Conservation (phyloP, 805 yeast genomes). For the Candida quercuum region DNA sequence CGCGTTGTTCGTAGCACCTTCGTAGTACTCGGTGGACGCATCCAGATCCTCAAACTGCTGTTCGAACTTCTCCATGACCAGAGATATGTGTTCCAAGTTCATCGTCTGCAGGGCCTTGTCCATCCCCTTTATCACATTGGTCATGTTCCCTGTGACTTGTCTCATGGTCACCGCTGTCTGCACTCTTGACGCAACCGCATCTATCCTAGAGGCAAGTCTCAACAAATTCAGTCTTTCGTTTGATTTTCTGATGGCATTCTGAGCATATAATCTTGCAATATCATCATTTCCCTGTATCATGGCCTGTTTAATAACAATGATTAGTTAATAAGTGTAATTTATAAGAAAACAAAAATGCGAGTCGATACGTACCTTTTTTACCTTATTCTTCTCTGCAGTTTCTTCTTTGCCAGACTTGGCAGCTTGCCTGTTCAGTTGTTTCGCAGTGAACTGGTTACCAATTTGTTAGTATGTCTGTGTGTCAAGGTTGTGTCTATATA, state of each 20-base stretch:
- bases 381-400: conserved; percentile 76
- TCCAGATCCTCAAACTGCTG: conserved; percentile 94
- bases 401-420: conserved; percentile 89
- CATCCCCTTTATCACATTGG: conserved; percentile 90
- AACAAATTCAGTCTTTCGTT: conserved; percentile 80
- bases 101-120: conserved; percentile 92
- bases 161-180: conserved; percentile 99
- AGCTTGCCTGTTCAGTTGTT: conserved; percentile 87
- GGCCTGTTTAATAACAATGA: no score
- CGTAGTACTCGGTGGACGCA: conserved; percentile 89
- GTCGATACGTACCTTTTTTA: conserved; percentile 51
- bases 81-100: conserved; percentile 88
- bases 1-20: conserved; percentile 80
- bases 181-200: conserved; percentile 92
- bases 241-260: conserved; percentile 88
- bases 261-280: conserved; percentile 91
- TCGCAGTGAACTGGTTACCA: conserved; percentile 74
- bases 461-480: conserved; percentile 12
- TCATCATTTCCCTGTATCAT: conserved; percentile 81
- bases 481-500: neutral
- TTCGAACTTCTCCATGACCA: conserved; percentile 97
- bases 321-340: no score
- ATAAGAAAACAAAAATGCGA: neutral
- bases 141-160: conserved; percentile 90
- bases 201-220: conserved; percentile 82